phyloP scores from a whole-genome alignment of 768 basidiomycete genomes.

The Termitomyces sp. region DNA sequence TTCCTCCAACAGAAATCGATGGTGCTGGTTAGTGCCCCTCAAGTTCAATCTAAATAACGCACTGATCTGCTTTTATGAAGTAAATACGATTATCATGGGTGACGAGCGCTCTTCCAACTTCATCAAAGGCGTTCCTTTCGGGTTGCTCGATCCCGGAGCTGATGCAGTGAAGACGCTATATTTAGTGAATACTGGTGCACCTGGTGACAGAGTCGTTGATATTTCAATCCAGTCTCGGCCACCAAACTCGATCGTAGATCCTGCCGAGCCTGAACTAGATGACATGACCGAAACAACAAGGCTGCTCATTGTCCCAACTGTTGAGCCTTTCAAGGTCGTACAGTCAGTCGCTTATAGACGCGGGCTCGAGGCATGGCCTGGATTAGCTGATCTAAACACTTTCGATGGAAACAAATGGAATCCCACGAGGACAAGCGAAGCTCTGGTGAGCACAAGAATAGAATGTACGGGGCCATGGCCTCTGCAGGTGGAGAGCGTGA shows the following conservation, averaged over 20 bases:
- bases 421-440: constrained; percentile 46
- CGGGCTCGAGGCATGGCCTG: constrained; percentile 31
- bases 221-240: constrained; percentile 68
- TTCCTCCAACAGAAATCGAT: constrained; percentile 78
- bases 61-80: constrained; percentile 23
- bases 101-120: constrained; percentile 62
- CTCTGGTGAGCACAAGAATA: constrained; percentile 45
- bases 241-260: constrained; percentile 21
- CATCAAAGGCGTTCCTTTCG: constrained; percentile 69
- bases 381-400: constrained; percentile 46
- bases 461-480: constrained; percentile 51
- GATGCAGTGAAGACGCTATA: constrained; percentile 56
- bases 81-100: constrained; percentile 55
- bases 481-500: constrained; percentile 45
- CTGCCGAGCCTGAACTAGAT: constrained; percentile 18
- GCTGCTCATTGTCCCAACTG: constrained; percentile 61
- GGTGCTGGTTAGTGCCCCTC: constrained; percentile 48
- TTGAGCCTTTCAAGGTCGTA: constrained; percentile 51
- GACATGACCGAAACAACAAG: constrained; percentile 56
- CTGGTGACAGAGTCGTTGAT: constrained; percentile 73
- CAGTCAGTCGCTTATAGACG: constrained; percentile 53
- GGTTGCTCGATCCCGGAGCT: constrained; percentile 53
- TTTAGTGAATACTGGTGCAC: constrained; percentile 53
- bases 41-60: background rate
- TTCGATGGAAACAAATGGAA: constrained; percentile 53